phyloP scores from a whole-genome alignment of 1,284 basidiomycete species.

The Cerrena zonata region DNA sequence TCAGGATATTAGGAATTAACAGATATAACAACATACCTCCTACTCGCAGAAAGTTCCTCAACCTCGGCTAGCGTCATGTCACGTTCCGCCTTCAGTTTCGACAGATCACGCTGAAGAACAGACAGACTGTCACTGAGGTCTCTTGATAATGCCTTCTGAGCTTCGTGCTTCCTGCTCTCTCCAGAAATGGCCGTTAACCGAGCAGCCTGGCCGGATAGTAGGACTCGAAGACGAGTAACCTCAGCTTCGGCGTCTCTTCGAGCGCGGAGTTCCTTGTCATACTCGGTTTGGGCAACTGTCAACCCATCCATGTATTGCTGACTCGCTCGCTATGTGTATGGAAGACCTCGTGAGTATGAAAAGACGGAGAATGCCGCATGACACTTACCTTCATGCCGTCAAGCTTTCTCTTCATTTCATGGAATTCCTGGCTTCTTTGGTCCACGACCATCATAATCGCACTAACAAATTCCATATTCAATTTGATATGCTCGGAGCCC shows the following conservation, averaged over 20 bases:
- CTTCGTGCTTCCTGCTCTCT: conserved; percentile 71
- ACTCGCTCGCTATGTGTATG: conserved; percentile 63
- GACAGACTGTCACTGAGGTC: conserved; percentile 75
- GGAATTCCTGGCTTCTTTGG: conserved; percentile 57
- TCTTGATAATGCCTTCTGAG: conserved; percentile 73
- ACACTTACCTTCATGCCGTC: conserved; percentile 82
- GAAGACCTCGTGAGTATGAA: neutral
- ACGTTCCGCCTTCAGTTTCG: conserved; percentile 81
- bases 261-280: conserved; percentile 82
- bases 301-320: conserved; percentile 90
- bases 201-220: conserved; percentile 85
- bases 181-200: conserved; percentile 78
- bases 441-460: conserved; percentile 68
- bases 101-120: conserved; percentile 79
- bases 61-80: conserved; percentile 91
- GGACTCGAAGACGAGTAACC: conserved; percentile 76
- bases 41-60: conserved; percentile 77
- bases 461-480: conserved; percentile 74
- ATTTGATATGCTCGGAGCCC: conserved; percentile 57
- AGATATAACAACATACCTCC: conserved; percentile 43
- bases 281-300: conserved; percentile 87
- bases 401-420: conserved; percentile 70
- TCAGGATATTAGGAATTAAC: conserved; percentile 1
- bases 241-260: conserved; percentile 88
- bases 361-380: conserved; percentile 1